Percentiles rank a stretch among this genome's conserved stretches.
Evolutionary conservation across 257 asterid genomes (phyloP).

Genomic region (Solanum chiquidenum): DNA sequence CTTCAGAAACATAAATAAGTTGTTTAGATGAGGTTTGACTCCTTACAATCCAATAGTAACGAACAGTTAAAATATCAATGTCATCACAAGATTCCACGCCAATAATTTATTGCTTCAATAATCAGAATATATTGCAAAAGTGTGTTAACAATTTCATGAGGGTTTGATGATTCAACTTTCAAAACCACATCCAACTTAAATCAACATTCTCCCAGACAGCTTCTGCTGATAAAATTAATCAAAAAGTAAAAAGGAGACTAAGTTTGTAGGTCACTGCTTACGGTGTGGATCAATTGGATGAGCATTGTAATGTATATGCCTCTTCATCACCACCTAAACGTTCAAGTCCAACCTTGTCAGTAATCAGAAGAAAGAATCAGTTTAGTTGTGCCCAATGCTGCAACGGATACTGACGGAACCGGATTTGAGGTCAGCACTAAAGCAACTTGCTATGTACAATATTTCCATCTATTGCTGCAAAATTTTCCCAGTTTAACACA

Average conservation of each 20-base stretch:
- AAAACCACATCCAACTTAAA: background rate
- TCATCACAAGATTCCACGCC: background rate
- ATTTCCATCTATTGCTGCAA: background rate
- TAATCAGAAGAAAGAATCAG: background rate
- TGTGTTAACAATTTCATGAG: background rate
- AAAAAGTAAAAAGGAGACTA: background rate
- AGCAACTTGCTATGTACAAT: background rate
- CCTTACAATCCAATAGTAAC: background rate
- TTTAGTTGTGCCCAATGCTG: conserved; percentile 9
- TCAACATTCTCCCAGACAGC: background rate
- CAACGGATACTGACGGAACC: background rate
- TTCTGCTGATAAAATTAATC: background rate
- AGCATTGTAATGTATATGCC: conserved; percentile 43
- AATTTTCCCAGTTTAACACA: background rate
- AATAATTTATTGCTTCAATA: background rate
- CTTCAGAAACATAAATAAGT: background rate
- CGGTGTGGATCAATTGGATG: conserved; percentile 60
- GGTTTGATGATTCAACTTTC: background rate
- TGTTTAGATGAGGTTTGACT: background rate
- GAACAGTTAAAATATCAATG: background rate
- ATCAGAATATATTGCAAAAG: background rate
- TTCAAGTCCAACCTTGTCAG: background rate
- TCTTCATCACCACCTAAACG: conserved; percentile 43
- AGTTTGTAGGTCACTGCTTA: conserved; percentile 23
- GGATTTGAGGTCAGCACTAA: background rate